A percentile compares a stretch with the other conserved stretches of the same genome.
Evolutionary conservation across 2,329 filamentous ascomycete species (phyloP).

Genomic region (Beauveria medogensis): DNA sequence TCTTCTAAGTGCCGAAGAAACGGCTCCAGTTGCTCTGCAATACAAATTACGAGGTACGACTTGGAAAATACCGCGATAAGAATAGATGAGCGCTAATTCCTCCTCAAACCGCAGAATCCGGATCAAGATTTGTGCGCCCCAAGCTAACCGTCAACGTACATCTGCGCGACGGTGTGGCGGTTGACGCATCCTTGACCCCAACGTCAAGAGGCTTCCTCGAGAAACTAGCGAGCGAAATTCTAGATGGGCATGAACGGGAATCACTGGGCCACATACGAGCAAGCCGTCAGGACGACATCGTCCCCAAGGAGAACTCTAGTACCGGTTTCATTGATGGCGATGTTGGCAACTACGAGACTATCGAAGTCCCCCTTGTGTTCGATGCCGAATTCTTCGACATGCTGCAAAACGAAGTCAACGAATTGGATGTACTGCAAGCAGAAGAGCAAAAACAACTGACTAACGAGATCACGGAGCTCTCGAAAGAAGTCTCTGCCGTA

Average conservation of each 20-base stretch:
- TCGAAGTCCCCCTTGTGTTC: slow-evolving; percentile 71
- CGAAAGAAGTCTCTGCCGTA: slow-evolving; percentile 54
- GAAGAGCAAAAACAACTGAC: slow-evolving; percentile 58
- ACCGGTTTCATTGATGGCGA: neutral
- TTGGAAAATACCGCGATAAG: neutral
- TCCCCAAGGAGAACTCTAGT: neutral
- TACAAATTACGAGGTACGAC: slow-evolving; percentile 47
- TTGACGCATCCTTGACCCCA: slow-evolving; percentile 60
- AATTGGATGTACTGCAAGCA: slow-evolving; percentile 59
- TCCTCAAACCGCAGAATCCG: slow-evolving; percentile 22
- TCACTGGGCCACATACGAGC: neutral
- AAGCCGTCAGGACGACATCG: neutral
- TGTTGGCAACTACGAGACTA: slow-evolving; percentile 21
- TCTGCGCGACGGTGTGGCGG: slow-evolving; percentile 54
- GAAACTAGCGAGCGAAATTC: slow-evolving; percentile 41
- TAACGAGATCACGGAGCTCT: slow-evolving; percentile 54
- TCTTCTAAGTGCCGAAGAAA: slow-evolving; percentile 47
- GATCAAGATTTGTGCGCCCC: slow-evolving; percentile 48
- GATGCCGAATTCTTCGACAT: slow-evolving; percentile 75
- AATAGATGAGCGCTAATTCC: neutral
- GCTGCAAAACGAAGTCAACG: slow-evolving; percentile 62
- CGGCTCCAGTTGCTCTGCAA: slow-evolving; percentile 38
- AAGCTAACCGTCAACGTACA: slow-evolving; percentile 64
- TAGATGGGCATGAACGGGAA: slow-evolving; percentile 1
- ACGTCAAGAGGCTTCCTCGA: slow-evolving; percentile 57